These are phyloP conservation scores for Paspalum notatum DNA, from an alignment of 176 grass and related monocot genomes.

Conservation along the genomic window DNA sequence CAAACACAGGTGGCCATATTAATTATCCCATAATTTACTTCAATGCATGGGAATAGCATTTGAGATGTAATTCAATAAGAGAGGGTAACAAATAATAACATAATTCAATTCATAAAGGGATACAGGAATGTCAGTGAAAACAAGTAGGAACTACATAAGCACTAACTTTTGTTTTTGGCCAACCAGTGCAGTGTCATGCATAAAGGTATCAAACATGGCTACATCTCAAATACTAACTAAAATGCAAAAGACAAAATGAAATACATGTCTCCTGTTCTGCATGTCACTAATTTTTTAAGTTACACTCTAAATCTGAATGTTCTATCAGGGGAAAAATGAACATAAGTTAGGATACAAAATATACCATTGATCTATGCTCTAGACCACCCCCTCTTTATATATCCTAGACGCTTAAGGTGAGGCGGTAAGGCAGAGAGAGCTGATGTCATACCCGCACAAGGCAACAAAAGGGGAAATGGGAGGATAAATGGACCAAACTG, in stretches of 20 bases:
- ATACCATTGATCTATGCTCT: too few relatives aligned
- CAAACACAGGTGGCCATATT: too few relatives aligned
- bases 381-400: too few relatives aligned
- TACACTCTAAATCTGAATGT: neutral
- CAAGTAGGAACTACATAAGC: neutral
- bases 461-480: too few relatives aligned
- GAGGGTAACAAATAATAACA: neutral
- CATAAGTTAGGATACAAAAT: too few relatives aligned
- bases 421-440: too few relatives aligned
- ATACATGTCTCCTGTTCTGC: neutral
- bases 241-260: slow-evolving; percentile 16
- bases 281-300: neutral
- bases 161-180: neutral
- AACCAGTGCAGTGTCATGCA: neutral
- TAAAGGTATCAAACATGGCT: neutral
- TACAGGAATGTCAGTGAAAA: neutral
- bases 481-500: too few relatives aligned
- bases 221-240: slow-evolving; percentile 1
- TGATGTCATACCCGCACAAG: too few relatives aligned
- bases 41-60: neutral
- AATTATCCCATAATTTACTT: neutral
- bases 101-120: neutral
- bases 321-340: neutral
- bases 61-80: neutral
- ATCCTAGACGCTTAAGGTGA: too few relatives aligned